Percentiles rank a stretch among this genome's conserved stretches.
Conservation (phyloP, 805 yeast species). For the Barnettozyma wickerhamii region DNA sequence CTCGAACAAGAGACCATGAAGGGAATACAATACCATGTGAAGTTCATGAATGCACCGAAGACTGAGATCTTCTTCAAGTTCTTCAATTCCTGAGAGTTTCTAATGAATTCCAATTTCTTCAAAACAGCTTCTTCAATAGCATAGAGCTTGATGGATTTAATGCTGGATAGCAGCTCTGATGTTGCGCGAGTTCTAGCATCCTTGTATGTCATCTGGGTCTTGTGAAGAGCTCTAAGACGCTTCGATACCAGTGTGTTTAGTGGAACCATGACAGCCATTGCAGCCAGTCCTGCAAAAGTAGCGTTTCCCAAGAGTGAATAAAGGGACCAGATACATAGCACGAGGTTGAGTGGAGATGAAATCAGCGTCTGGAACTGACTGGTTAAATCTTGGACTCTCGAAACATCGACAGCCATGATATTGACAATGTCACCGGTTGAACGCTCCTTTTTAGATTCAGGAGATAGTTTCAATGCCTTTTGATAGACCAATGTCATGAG, state of each 20-base stretch:
- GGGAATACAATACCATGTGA: constrained; percentile 64
- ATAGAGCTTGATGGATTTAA: constrained; percentile 62
- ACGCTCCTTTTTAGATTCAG: constrained; percentile 53
- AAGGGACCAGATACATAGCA: constrained; percentile 49
- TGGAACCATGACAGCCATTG: constrained; percentile 55
- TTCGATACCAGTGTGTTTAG: constrained; percentile 45
- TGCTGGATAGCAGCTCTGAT: constrained; percentile 55
- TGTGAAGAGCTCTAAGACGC: constrained; percentile 41
- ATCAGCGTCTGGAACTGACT: constrained; percentile 49
- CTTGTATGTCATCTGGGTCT: constrained; percentile 56
- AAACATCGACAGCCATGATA: constrained; percentile 72
- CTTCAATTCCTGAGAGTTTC: constrained; percentile 55
- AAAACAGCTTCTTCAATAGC: constrained; percentile 70
- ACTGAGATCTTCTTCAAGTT: constrained; percentile 47
- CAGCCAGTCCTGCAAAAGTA: constrained; percentile 50
- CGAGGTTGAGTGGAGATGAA: constrained; percentile 55
- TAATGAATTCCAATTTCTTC: constrained; percentile 42
- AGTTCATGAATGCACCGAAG: constrained; percentile 41
- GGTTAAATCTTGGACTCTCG: constrained; percentile 56
- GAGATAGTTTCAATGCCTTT: constrained; percentile 66
- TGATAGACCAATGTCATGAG: constrained; percentile 64
- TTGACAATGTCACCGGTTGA: constrained; percentile 80
- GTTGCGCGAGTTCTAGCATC: constrained; percentile 56
- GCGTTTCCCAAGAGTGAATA: constrained; percentile 55
- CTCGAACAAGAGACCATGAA: constrained; percentile 59